Evolutionary conservation across 768 basidiomycete genomes (phyloP).

Genomic region (Boletus speciosus): DNA sequence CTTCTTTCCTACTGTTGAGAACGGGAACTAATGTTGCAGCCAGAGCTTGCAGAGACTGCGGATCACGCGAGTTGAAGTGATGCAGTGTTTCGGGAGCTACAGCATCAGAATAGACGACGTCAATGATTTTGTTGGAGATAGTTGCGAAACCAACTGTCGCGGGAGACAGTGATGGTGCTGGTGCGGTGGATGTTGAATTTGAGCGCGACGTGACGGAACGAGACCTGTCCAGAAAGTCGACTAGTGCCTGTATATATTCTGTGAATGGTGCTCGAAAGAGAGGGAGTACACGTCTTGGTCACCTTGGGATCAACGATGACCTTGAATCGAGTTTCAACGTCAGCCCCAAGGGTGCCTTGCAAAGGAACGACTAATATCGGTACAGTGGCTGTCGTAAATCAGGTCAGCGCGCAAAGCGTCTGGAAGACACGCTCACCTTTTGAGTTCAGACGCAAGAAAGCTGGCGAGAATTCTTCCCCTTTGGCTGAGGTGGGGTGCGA

Average conservation of each 20-base stretch:
- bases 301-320: constrained; percentile 73
- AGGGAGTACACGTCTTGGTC: not conserved
- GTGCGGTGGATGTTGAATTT: constrained; percentile 65
- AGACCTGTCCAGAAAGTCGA: constrained; percentile 81
- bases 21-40: constrained; percentile 40
- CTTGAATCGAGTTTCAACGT: constrained; percentile 76
- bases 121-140: constrained; percentile 30
- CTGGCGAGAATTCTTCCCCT: constrained; percentile 74
- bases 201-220: constrained; percentile 66
- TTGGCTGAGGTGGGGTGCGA: constrained; percentile 43
- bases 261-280: not conserved
- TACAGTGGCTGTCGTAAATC: constrained; percentile 54
- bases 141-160: constrained; percentile 71
- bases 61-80: constrained; percentile 57
- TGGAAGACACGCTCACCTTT: constrained; percentile 45
- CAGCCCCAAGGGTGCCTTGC: constrained; percentile 62
- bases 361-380: constrained; percentile 86
- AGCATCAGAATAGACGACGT: constrained; percentile 58
- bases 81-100: constrained; percentile 62
- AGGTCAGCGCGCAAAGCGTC: constrained; percentile 6
- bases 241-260: constrained; percentile 50
- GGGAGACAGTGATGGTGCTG: constrained; percentile 73
- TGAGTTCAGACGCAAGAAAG: constrained; percentile 75
- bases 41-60: constrained; percentile 46
- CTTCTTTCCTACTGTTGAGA: constrained; percentile 46